A percentile compares a stretch with the other conserved stretches of the same genome.
Evolutionary conservation across 2,329 filamentous ascomycete genomes (phyloP).

Genomic region (Chrysoporthe puriensis): DNA sequence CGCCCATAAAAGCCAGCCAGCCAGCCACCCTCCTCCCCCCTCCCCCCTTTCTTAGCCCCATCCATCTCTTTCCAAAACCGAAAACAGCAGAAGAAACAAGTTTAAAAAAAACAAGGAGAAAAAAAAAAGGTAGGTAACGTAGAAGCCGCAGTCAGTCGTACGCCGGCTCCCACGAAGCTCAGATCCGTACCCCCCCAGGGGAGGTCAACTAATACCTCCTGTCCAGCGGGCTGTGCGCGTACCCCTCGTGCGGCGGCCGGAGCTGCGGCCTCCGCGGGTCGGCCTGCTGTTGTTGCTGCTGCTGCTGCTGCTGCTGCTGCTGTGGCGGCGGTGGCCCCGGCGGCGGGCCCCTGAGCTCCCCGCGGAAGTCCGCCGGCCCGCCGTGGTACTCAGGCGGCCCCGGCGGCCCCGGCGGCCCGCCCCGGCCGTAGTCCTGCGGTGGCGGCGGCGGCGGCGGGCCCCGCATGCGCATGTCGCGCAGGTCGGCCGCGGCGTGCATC

Average conservation of each 20-base stretch:
- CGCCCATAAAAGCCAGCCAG: neutral
- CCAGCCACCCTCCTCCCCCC: neutral
- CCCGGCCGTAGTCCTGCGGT: constrained; percentile 7
- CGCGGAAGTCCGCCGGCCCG: constrained; percentile 21
- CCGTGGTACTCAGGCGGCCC: constrained; percentile 21
- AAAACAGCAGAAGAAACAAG: too few species aligned
- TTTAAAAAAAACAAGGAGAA: too few species aligned
- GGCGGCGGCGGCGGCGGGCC: neutral
- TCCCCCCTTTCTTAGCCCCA: neutral
- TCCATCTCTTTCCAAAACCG: too few species aligned
- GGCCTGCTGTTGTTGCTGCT: constrained; percentile 12
- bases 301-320: neutral
- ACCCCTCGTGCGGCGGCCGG: constrained; percentile 26
- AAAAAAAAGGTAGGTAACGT: too few species aligned
- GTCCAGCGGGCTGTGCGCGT: constrained; percentile 21
- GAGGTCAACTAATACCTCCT: constrained; percentile 20
- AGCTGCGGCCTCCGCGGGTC: constrained; percentile 24
- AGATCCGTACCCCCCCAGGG: too few species aligned
- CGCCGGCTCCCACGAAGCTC: too few species aligned
- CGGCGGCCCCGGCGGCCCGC: constrained; percentile 9
- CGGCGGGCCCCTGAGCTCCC: constrained; percentile 22
- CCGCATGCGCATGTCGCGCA: constrained; percentile 26
- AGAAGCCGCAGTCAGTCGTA: too few species aligned
- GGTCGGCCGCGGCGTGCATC: constrained; percentile 16
- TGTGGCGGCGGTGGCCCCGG: constrained; percentile 10